Conservation (phyloP, 352 stramenopile species). For the Phytophthora tentaculata region DNA sequence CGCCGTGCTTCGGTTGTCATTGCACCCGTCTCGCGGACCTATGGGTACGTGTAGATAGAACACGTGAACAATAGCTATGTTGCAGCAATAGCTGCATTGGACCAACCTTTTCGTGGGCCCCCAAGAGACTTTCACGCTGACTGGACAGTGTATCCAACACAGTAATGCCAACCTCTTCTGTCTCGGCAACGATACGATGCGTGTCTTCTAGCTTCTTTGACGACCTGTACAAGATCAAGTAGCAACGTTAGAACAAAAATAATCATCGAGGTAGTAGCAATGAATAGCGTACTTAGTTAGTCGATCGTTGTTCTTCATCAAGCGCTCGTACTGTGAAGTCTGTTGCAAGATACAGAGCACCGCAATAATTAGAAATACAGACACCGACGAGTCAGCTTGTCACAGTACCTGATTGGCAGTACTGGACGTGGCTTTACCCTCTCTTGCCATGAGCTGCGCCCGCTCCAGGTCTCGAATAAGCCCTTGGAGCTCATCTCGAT, state of each 20-base stretch:
- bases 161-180: conserved; percentile 71
- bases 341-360: conserved; percentile 25
- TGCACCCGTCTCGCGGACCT: conserved; percentile 80
- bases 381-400: background rate
- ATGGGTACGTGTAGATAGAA: background rate
- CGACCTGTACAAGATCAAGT: conserved; percentile 40
- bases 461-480: conserved; percentile 74
- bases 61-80: conserved; percentile 5
- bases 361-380: too few relatives aligned
- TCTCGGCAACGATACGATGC: conserved; percentile 71
- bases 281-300: conserved; percentile 47
- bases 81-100: background rate
- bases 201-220: conserved; percentile 68
- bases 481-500: conserved; percentile 73
- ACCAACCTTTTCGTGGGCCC: conserved; percentile 69
- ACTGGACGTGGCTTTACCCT: conserved; percentile 40
- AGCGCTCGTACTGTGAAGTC: conserved; percentile 73
- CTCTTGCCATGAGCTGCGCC: conserved; percentile 69
- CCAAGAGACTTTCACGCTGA: conserved; percentile 74
- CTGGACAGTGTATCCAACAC: conserved; percentile 74
- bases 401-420: conserved; percentile 37
- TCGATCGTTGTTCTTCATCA: conserved; percentile 71
- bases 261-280: background rate
- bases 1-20: conserved; percentile 69
- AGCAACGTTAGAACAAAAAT: background rate